phyloP scores from a whole-genome alignment of 148 eudicot species.

The Suaeda aralocaspica region DNA sequence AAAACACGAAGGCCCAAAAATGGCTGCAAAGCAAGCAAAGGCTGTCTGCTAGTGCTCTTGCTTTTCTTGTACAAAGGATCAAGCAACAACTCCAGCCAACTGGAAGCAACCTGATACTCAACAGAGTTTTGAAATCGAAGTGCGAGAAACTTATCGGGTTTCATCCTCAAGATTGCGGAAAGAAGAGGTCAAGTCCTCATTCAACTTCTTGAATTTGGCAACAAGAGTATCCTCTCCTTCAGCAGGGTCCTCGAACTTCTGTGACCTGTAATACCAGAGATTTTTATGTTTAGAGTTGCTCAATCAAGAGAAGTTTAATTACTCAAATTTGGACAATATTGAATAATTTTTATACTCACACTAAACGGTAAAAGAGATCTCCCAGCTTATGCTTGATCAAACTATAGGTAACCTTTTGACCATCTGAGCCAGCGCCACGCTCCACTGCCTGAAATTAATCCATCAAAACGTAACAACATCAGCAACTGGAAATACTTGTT shows the following conservation, averaged over 20 bases:
- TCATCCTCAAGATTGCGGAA: slow-evolving; percentile 95
- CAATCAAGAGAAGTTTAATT: not conserved
- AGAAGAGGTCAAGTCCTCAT: slow-evolving; percentile 68
- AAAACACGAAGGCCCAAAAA: slow-evolving; percentile 15
- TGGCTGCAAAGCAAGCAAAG: slow-evolving; percentile 22
- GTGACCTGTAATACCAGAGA: slow-evolving; percentile 51
- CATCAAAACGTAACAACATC: slow-evolving; percentile 2
- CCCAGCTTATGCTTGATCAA: slow-evolving; percentile 83
- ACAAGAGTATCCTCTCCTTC: slow-evolving; percentile 79
- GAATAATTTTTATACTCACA: slow-evolving; percentile 49
- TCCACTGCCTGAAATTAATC: slow-evolving; percentile 65
- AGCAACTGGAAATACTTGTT: not conserved
- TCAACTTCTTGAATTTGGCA: slow-evolving; percentile 68
- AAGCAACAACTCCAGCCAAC: slow-evolving; percentile 11
- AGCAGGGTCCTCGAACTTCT: slow-evolving; percentile 90
- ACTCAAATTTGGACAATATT: not conserved
- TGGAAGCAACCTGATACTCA: slow-evolving; percentile 14
- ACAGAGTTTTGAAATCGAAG: not conserved
- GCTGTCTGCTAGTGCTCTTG: slow-evolving; percentile 23
- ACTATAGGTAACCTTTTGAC: slow-evolving; percentile 73
- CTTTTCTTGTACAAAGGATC: slow-evolving; percentile 25
- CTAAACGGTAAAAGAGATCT: slow-evolving; percentile 83
- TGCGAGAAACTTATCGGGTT: slow-evolving; percentile 45
- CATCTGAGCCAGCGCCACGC: slow-evolving; percentile 92
- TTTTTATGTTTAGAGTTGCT: not conserved